These are phyloP conservation scores for Neonectria ditissima DNA, from an alignment of 2,329 filamentous ascomycete genomes.

Conservation along the genomic window DNA sequence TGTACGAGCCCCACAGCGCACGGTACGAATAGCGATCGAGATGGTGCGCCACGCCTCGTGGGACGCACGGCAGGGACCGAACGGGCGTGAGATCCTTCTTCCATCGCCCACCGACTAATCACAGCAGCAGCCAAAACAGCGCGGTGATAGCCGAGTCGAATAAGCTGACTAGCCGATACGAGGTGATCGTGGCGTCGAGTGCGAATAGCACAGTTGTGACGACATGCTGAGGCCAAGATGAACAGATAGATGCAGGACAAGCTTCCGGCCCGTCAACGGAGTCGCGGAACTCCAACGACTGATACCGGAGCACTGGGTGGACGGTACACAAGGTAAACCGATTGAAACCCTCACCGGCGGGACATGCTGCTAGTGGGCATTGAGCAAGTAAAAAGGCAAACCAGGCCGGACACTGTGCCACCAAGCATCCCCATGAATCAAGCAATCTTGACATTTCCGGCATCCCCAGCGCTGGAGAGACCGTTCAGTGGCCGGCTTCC, in stretches of 20 bases:
- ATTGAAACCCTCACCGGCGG: background rate
- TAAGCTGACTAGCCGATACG: constrained; percentile 1
- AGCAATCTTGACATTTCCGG: too few species aligned
- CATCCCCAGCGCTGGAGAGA: too few species aligned
- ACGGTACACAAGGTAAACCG: background rate
- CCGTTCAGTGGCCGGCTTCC: too few species aligned
- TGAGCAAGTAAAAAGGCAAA: too few species aligned
- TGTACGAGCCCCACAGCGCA: constrained; percentile 10
- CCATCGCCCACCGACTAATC: background rate
- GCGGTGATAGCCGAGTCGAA: background rate
- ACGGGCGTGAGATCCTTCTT: constrained; percentile 3
- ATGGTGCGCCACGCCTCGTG: constrained; percentile 20
- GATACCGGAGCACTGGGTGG: background rate
- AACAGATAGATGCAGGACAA: constrained; percentile 2
- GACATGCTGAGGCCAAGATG: background rate
- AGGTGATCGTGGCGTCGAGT: background rate
- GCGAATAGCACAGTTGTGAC: constrained; percentile 2
- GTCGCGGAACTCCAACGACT: constrained; percentile 4
- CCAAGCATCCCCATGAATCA: too few species aligned
- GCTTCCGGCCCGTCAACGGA: constrained; percentile 24
- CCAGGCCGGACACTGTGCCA: too few species aligned
- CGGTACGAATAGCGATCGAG: constrained; percentile 11
- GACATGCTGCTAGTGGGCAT: too few species aligned
- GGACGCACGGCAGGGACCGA: constrained; percentile 11
- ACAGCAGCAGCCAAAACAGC: constrained; percentile 7